Conservation (phyloP, 495 filamentous ascomycete genomes). For the Penicillium dipodomyicola region DNA sequence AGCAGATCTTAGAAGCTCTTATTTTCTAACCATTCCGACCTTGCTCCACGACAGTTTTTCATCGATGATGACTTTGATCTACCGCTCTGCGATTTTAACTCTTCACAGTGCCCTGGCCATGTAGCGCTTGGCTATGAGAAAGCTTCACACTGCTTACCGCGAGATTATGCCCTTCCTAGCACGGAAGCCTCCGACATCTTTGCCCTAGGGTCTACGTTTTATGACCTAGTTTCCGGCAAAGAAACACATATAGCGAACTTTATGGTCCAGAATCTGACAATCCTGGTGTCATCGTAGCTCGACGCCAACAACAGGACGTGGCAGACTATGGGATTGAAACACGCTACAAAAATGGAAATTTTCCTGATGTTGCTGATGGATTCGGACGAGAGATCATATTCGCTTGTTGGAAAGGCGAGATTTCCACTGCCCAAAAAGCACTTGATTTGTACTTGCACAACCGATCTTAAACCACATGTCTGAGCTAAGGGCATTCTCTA, state of each 20-base stretch:
- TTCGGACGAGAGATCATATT: conserved; percentile 4
- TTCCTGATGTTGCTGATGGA: conserved; percentile 10
- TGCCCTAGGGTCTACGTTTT: conserved; percentile 12
- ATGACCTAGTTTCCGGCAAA: conserved; percentile 6
- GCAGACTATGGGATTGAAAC: conserved; percentile 14
- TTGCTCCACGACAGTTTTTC: no score
- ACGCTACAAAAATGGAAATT: conserved; percentile 5
- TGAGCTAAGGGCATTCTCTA: no score
- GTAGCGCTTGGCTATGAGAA: conserved; percentile 10
- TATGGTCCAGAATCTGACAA: conserved; percentile 3
- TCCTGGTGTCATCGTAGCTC: conserved; percentile 4
- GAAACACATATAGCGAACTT: conserved; percentile 5
- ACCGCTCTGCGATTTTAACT: no score
- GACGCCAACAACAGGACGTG: conserved; percentile 1
- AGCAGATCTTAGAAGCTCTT: no score
- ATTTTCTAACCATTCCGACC: no score
- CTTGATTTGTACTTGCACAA: conserved; percentile 1
- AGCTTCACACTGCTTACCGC: conserved; percentile 8
- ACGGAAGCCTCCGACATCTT: conserved; percentile 11
- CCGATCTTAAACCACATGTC: no score
- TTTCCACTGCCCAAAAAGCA: not conserved
- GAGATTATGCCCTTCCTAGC: conserved; percentile 8
- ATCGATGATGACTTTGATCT: no score
- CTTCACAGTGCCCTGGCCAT: not conserved
- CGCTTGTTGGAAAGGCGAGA: conserved; percentile 2